Base-by-base conservation (phyloP, 2,329 filamentous ascomycete genomes). In the Calcarisporium arbuscula region DNA sequence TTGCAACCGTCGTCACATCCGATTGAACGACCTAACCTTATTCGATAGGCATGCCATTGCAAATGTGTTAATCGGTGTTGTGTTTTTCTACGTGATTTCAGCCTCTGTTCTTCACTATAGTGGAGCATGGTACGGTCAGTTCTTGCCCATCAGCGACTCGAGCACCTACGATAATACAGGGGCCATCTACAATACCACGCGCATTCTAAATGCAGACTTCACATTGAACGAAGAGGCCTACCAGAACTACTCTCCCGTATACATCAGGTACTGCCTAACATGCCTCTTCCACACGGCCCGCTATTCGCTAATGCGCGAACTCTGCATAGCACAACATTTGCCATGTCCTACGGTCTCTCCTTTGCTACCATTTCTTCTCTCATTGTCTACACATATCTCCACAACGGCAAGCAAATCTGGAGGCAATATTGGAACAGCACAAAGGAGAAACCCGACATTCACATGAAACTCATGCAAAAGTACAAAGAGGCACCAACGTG, bases 161-260 rank as follows among this genome's bases (percentile, higher is more conserved):
- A 65, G 64, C 28, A 84, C 76, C 16, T 86, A 85, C 48, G 82
- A 87, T 57, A 86, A 87, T 48, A 83, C 71, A 0, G 82, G 77
- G 4, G 45, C 57, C 1, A 38, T 43, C 0, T 88, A 87, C 58
- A 74, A 87, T 47, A 80, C 82, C 2, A 64, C 64, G 4, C 69
- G 69, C 7, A 73, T 88, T 28, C 58, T 86, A 4, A 80, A 72
- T 1, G 49, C 71, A 0, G 67, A 82, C 3, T 74, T 74, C 32
- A 80, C 72, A 1, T 64, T 87, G 16, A 67, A 87, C 45, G 65
- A 73, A 42, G 62, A 67, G 27, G 78, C 75, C 4, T 86, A 86
- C 54, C 61, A 77, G 44, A 64, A 63, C 2, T 86, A 86, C 48
- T 85, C 78, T 4, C 80, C 78, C 1, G 57, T 83, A 5, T 85